Conservation (phyloP, 2,329 filamentous ascomycete species). For the Pleoardoris graminearum region DNA sequence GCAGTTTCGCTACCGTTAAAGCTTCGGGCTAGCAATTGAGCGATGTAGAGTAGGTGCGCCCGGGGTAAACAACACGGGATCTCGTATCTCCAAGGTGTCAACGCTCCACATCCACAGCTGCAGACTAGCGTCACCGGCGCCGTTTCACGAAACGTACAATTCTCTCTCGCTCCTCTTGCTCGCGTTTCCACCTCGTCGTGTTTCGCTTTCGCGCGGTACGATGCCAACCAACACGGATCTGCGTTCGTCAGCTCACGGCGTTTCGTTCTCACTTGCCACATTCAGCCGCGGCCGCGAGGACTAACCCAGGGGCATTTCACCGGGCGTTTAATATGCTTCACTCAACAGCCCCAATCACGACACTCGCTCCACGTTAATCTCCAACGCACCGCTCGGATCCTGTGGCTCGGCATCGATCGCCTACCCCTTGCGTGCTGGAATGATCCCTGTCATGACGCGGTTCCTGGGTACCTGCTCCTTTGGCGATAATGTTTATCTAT, state of each 20-base stretch:
- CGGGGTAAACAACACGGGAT: conserved; percentile 1
- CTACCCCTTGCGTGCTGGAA: conserved; percentile 4
- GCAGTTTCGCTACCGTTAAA: no score
- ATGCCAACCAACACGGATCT: background rate
- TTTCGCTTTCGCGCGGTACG: background rate
- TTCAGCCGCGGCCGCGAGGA: conserved; percentile 1
- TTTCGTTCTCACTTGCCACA: background rate
- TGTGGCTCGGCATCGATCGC: conserved; percentile 3
- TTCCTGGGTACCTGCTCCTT: conserved; percentile 4
- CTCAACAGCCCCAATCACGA: conserved; percentile 3
- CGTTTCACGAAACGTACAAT: background rate
- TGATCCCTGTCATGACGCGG: background rate
- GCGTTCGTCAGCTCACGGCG: background rate
- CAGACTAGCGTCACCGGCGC: background rate
- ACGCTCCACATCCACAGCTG: background rate
- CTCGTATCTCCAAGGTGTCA: background rate
- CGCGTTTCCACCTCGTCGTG: background rate
- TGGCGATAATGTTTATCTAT: background rate
- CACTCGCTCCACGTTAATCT: background rate
- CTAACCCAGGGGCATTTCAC: background rate
- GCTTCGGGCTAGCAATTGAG: no score
- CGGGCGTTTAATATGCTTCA: conserved; percentile 1
- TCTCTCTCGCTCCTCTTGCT: background rate
- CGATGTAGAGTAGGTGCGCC: background rate
- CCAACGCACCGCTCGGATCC: background rate